phyloP scores from a whole-genome alignment of 2,329 filamentous ascomycete genomes.

The Intubia oerlemansii region DNA sequence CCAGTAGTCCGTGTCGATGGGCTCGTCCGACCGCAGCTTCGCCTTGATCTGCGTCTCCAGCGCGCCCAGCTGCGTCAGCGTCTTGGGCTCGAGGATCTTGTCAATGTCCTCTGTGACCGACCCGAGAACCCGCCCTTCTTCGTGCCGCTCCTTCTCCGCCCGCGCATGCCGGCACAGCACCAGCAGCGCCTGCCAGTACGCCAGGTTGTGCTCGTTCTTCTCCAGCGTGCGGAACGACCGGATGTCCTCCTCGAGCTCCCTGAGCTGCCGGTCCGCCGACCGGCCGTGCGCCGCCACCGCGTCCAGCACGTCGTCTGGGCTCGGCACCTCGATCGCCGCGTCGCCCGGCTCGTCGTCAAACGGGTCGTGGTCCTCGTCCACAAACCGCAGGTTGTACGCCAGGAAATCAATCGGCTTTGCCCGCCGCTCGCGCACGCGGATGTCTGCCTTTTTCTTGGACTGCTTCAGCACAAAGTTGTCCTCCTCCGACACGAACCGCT shows the following conservation, averaged over 20 bases:
- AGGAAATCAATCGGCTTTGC: conserved; percentile 88
- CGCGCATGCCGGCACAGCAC: conserved; percentile 60
- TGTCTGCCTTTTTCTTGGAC: conserved; percentile 93
- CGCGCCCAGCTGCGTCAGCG: conserved; percentile 63
- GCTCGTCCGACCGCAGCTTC: conserved; percentile 74
- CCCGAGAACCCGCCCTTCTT: conserved; percentile 57
- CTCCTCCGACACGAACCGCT: conserved; percentile 79
- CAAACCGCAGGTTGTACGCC: conserved; percentile 71
- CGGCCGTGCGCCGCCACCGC: conserved; percentile 42
- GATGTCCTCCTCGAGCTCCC: conserved; percentile 66
- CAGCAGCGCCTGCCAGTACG: conserved; percentile 86
- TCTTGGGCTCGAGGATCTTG: conserved; percentile 66
- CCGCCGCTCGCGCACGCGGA: conserved; percentile 76
- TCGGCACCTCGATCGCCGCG: conserved; percentile 49
- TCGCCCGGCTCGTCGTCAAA: conserved; percentile 73
- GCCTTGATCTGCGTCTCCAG: conserved; percentile 71
- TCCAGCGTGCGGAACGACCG: conserved; percentile 62
- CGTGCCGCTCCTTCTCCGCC: conserved; percentile 32
- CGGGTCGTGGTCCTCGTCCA: conserved; percentile 65
- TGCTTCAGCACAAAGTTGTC: conserved; percentile 92
- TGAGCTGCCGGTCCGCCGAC: conserved; percentile 44
- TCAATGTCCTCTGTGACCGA: conserved; percentile 80
- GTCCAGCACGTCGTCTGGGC: conserved; percentile 66
- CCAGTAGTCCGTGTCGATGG: conserved; percentile 96
- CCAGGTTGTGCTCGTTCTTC: conserved; percentile 51